phyloP scores from a whole-genome alignment of 2,329 filamentous ascomycete genomes.

The Diaporthe velutina region DNA sequence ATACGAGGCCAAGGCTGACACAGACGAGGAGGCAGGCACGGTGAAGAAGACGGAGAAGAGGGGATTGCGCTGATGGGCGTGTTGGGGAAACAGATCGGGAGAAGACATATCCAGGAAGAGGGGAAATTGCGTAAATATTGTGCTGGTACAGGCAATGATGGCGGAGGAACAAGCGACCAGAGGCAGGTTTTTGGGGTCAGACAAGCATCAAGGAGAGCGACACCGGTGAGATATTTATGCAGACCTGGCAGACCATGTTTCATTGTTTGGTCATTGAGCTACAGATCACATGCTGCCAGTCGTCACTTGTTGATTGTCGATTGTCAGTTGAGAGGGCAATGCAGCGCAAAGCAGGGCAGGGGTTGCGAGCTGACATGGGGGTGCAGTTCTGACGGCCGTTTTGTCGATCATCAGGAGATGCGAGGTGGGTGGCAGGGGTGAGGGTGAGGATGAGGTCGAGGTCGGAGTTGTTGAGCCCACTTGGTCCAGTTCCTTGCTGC shows the following conservation, averaged over 20 bases:
- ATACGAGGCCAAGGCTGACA: not conserved
- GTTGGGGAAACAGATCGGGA: not conserved
- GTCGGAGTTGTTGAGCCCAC: not conserved
- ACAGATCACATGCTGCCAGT: not conserved
- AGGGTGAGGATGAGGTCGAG: not conserved
- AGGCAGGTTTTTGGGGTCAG: not conserved
- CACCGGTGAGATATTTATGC: not conserved
- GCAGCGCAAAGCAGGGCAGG: not conserved
- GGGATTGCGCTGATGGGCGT: not conserved
- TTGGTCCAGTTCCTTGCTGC: not conserved
- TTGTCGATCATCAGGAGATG: not conserved
- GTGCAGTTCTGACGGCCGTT: not conserved
- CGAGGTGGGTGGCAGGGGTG: not conserved
- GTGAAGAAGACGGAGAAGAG: not conserved
- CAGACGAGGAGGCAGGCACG: not conserved
- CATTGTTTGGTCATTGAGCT: not conserved
- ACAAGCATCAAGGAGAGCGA: not conserved
- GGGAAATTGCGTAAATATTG: not conserved
- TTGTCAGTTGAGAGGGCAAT: not conserved
- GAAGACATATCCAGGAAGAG: not conserved
- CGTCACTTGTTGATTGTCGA: not conserved
- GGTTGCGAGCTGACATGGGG: not conserved
- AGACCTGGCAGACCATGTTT: not conserved
- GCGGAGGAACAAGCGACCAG: not conserved
- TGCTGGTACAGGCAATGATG: not conserved